Evolutionary conservation across 495 filamentous ascomycete species (phyloP), one percentile per base, ranked within the genome.

Genomic region (Collariella sp.): DNA sequence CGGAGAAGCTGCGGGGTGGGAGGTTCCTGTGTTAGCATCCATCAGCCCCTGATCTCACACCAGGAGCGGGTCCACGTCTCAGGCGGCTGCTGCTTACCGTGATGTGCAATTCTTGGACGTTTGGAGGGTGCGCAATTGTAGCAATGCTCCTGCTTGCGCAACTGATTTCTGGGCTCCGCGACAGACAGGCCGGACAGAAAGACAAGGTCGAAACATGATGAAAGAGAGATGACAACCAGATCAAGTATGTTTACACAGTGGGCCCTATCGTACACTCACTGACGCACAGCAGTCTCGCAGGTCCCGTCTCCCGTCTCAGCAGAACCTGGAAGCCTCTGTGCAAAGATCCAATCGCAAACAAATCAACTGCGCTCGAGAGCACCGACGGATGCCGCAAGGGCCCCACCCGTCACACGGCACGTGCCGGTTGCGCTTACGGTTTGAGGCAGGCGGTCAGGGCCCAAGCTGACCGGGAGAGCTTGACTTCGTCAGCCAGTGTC

Each of bases 191-290:
- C 59, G 61, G 33, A 55, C 45, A 33, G 58, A 22, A 41, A 59
- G 35, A 23, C 49, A 61, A 3, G 55, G 56, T 44, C 65, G 65
- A 56, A 64, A 53, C 63, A 68, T 68, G 31, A 48, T 54, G 42
- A 58, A 62, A 26, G 36, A 53, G 35, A 47, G 38, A 40, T 20
- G 36, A 22, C 16, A 43, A 5, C 9, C 40, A 54, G n/a, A 40
- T 15, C 40, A 20, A 57, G 26, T 31, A 31, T 31, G 26, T 31
- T 31, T 58, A 55, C 50, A 62, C 54, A 57, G 52, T 55, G 54
- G 51, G 40, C 48, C 58, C 62, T 63, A 61, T 63, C 51, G 54
- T 52, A 57, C 52, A 59, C 33, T 42, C 36, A 42, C 26, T 55
- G 44, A 52, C 51, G 58, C 50, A 53, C 50, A 50, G 53, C 52